phyloP scores from a whole-genome alignment of 305 asterid species.

The Fraxinus greggii region DNA sequence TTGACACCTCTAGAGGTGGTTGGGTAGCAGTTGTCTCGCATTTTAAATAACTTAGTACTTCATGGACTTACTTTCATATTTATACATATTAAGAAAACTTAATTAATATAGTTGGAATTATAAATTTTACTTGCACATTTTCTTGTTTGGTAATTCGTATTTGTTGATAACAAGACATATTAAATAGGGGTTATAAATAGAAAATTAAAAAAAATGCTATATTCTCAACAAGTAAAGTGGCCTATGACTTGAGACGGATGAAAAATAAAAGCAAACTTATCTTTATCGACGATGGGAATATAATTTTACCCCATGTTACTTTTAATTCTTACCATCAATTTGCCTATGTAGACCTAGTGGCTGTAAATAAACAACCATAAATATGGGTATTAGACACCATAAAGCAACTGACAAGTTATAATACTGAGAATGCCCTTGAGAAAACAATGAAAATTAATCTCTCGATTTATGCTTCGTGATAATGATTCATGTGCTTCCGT shows the following conservation, averaged over 20 bases:
- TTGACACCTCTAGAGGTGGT: neutral
- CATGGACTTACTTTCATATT: no score
- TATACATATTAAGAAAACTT: no score
- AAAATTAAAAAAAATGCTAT: no score
- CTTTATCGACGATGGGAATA: neutral
- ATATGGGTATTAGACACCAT: neutral
- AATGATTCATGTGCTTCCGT: neutral
- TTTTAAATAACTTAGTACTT: neutral
- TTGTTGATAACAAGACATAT: no score
- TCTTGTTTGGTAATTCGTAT: no score
- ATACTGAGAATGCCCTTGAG: neutral
- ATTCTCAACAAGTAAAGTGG: no score
- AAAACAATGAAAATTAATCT: neutral
- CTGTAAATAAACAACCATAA: neutral
- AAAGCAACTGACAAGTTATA: neutral
- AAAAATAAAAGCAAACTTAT: no score
- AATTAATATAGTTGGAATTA: no score
- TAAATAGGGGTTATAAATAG: no score
- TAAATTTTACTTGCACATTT: no score
- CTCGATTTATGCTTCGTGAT: neutral
- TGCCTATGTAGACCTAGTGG: neutral
- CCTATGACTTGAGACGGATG: neutral
- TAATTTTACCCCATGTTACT: neutral
- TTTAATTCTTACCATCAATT: neutral
- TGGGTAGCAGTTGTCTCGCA: neutral